A percentile compares a stretch with the other conserved stretches of the same genome.
Evolutionary conservation across 306 rosid genomes (phyloP).

Genomic region (Adenanthera pavonina): DNA sequence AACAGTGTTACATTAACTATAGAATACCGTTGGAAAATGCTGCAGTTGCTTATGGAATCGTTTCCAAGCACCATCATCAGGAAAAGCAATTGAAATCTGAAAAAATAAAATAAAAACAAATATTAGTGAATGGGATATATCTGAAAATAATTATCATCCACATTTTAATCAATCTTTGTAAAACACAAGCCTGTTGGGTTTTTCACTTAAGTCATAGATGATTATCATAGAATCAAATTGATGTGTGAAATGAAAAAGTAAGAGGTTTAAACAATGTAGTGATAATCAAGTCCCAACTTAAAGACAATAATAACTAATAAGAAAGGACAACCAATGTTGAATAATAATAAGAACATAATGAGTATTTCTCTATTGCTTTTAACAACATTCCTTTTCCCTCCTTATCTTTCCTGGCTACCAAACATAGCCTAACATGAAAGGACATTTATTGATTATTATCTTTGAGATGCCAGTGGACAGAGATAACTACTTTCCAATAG

Average conservation of each 20-base stretch:
- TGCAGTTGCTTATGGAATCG: slow-evolving; percentile 92
- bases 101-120: slow-evolving; percentile 10
- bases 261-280: too few species aligned
- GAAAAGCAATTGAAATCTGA: slow-evolving; percentile 93
- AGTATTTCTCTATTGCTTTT: too few species aligned
- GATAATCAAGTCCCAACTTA: too few species aligned
- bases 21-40: slow-evolving; percentile 88
- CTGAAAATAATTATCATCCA: slow-evolving; percentile 8
- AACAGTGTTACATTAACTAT: slow-evolving; percentile 16
- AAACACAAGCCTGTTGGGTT: background rate
- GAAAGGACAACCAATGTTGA: too few species aligned
- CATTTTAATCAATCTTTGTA: slow-evolving; percentile 21
- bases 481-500: slow-evolving; percentile 21
- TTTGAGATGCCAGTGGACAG: slow-evolving; percentile 1
- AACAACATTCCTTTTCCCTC: too few species aligned
- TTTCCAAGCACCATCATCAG: slow-evolving; percentile 99
- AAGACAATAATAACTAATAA: too few species aligned
- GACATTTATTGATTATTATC: background rate
- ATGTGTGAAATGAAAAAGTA: slow-evolving; percentile 3
- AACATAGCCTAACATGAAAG: slow-evolving; percentile 12
- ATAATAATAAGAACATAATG: too few species aligned
- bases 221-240: slow-evolving; percentile 8
- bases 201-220: slow-evolving; percentile 14
- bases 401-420: too few species aligned
- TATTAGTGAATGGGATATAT: slow-evolving; percentile 22